A percentile compares a stretch with the other conserved stretches of the same genome.
Evolutionary conservation across 1,139 yeast species (phyloP).

Genomic region (Saccharomyces hybrid): DNA sequence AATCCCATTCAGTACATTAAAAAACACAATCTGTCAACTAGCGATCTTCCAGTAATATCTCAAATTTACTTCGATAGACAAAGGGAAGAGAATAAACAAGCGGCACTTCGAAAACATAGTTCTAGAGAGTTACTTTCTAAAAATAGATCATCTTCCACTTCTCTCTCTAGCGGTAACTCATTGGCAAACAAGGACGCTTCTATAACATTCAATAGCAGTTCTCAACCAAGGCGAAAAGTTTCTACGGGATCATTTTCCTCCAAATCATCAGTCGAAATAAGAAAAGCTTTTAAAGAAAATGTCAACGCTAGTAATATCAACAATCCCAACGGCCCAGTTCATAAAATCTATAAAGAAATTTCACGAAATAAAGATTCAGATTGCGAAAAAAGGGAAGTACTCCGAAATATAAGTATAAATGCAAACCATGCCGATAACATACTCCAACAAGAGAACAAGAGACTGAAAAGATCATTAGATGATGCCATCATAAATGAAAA

Average conservation of each 20-base stretch:
- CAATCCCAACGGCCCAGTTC: neutral
- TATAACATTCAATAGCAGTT: neutral
- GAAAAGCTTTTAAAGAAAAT: neutral
- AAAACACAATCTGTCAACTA: slow-evolving; percentile 31
- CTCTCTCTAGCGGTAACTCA: neutral
- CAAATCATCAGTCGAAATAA: neutral
- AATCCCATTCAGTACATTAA: slow-evolving; percentile 36
- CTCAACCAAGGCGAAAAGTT: neutral
- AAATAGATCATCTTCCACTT: neutral
- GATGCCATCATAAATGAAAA: neutral
- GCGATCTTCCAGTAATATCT: slow-evolving; percentile 33
- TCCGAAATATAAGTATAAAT: slow-evolving; percentile 26
- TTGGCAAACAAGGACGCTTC: neutral
- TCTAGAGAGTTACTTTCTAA: neutral
- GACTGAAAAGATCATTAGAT: neutral
- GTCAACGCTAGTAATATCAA: neutral
- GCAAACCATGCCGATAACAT: slow-evolving; percentile 9
- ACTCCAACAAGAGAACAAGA: slow-evolving; percentile 4
- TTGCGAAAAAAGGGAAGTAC: slow-evolving; percentile 23
- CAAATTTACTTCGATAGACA: slow-evolving; percentile 34
- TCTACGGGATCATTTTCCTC: slow-evolving; percentile 1
- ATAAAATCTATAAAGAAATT: neutral
- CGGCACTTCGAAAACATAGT: slow-evolving; percentile 10
- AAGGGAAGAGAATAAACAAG: slow-evolving; percentile 29
- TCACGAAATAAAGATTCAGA: slow-evolving; percentile 4